A percentile compares a stretch with the other conserved stretches of the same genome.
Evolutionary conservation across 148 eudicot genomes (phyloP).

Genomic region (Rhododendron kiyosumense): DNA sequence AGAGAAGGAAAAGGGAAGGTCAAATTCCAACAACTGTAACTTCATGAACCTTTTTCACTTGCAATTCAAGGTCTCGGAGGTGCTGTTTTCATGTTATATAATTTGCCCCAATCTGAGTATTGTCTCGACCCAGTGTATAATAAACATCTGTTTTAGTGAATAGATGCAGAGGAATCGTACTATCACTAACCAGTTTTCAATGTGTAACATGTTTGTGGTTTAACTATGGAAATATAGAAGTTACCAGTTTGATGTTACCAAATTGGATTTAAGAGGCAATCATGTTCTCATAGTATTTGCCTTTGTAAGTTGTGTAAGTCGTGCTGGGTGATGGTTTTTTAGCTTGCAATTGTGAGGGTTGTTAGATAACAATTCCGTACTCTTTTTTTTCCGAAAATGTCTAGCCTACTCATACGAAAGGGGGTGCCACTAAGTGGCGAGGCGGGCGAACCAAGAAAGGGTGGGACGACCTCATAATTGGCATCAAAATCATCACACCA

Average conservation of each 20-base stretch:
- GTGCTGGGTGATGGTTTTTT: too few relatives aligned
- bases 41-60: neutral
- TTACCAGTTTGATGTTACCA: neutral
- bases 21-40: constrained; percentile 3
- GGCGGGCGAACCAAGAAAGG: too few relatives aligned
- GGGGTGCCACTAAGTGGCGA: too few relatives aligned
- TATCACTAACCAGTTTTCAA: neutral
- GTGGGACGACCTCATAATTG: too few relatives aligned
- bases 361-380: too few relatives aligned
- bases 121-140: neutral
- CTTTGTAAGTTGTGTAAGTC: neutral
- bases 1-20: neutral
- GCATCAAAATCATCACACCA: too few relatives aligned
- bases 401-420: too few relatives aligned
- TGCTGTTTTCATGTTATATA: neutral
- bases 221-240: neutral
- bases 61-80: neutral
- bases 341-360: too few relatives aligned
- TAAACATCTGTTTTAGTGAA: neutral
- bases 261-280: neutral
- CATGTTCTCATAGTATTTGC: neutral
- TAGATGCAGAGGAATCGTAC: neutral
- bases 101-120: neutral
- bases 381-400: too few relatives aligned
- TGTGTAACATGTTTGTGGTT: neutral